Evolutionary conservation across 1,139 yeast species (phyloP), one percentile per base, ranked within the genome.

Genomic region (Geotrichum aggregatum): DNA sequence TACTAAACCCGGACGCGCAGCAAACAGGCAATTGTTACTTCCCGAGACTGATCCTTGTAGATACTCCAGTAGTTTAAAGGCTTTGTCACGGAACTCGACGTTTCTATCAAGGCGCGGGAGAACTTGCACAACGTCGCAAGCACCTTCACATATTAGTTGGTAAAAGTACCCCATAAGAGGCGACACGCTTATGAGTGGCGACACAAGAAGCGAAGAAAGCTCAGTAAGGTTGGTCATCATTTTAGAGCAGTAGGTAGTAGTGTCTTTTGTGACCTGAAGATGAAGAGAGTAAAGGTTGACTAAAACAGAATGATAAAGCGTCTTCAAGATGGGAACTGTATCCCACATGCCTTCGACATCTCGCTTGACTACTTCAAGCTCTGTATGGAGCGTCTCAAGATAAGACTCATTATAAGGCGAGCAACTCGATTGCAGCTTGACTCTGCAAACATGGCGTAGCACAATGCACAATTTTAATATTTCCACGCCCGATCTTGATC

Each of bases 241-340:
- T 39, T 48, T 56, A 13, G 48, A 26, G 36, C 40, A 50, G 16
- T 19, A 7, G 6, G 10, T 13, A 10, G 47, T 22, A 46, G 44
- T 38, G 35, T 49, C 41, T 35, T 39, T 42, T 5, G 51, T 48
- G 49, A 34, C 11, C 33, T 51, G 45, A n/a, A 50, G 52, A 36
- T 51, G 45, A 11, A 50, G 52, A n/a, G 50, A 46, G 19, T 43
- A 50, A 6, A 49, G 34, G 21, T 34, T 39, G 28, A 56, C 59
- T 38, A 61, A 52, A 11, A 62, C 65, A 39, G 60, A 57, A 46
- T 61, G 61, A 49, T 63, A 64, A 22, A 63, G 56, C 2, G 66
- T 65, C 52, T 62, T 62, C 45, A 64, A 61, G 24, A 63, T 59
- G 10, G 67, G 67, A 10, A 57, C 56, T 3, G 67, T 61, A 48